Evolutionary conservation across 305 asterid genomes (phyloP).

Genomic region (Fraxinus latifolia): DNA sequence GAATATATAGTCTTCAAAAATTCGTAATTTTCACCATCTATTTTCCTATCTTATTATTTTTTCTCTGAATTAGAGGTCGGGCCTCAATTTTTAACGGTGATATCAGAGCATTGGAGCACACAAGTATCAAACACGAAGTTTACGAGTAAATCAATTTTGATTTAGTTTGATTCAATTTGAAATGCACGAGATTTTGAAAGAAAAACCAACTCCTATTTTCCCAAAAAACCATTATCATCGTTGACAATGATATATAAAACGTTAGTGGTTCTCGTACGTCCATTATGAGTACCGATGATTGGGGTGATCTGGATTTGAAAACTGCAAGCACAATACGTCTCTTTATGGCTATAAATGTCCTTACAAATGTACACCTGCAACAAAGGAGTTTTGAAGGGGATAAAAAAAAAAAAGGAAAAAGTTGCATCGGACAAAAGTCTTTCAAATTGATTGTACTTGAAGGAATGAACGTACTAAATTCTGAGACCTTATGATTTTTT

Average conservation of each 20-base stretch:
- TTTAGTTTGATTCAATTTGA: neutral
- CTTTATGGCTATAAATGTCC: neutral
- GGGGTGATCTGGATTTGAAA: neutral
- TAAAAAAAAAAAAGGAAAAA: no score
- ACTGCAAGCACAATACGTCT: neutral
- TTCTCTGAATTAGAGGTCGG: neutral
- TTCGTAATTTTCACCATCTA: neutral
- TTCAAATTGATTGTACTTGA: neutral
- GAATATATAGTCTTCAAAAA: neutral
- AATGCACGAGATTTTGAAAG: no score
- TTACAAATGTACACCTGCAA: neutral
- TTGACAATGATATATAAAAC: neutral
- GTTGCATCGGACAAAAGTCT: neutral
- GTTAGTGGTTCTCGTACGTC: neutral
- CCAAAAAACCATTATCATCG: neutral
- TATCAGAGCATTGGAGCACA: no score
- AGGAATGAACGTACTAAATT: no score
- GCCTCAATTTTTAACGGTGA: neutral
- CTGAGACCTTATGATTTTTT: neutral
- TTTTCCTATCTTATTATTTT: no score
- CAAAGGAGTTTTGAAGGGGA: no score
- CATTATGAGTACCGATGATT: neutral
- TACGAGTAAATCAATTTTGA: neutral
- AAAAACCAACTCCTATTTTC: neutral
- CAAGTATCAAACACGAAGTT: neutral